Evolutionary conservation across 441 rosid species (phyloP), one percentile per base, ranked within the genome.

Genomic region (Bruguiera hainesii): DNA sequence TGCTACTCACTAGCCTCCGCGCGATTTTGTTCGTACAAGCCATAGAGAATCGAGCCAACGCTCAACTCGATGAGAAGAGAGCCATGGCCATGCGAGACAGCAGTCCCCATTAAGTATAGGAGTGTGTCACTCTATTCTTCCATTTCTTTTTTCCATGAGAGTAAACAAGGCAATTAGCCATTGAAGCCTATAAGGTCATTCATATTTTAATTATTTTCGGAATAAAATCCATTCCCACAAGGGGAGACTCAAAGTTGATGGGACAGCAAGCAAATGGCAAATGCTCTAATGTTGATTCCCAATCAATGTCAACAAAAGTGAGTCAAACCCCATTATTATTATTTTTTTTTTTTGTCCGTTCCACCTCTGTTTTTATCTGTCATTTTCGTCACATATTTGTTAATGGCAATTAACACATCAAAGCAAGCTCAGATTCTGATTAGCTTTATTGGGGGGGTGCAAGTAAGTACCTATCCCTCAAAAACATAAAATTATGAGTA

Each of bases 401-500:
- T n/a, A 5, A 56, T 42, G 64, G 67, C 1, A 71, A 69, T 71
- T 48, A 61, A 53, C 21, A n/a, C 46, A 39, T 26, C 37, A 56
- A 42, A 42, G 28, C 58, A 15, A 42, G 60, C 61, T 57, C 7
- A 60, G 60, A 30, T 51, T 61, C 50, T 56, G 33, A 39, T 74
- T 35, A 55, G n/a, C 33, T 29, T 28, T 19, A 65, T 10, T 29
- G 48, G 37, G 63, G 63, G 64, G 23, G 10, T 33, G 37, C 37
- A 33, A 31, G 9, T 7, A 21, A 67, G 26, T 18, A 37, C 50
- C 39, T 10, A 19, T 4, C 64, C 2, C 60, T 53, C 19, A 21
- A 68, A 21, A 68, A 56, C 64, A 20, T 57, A 55, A 21, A 64
- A 30, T 35, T 19, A 70, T 46, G 83, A 78, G 82, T 73, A 67